Conservation (phyloP, 2,329 filamentous ascomycete species). For the Zymoseptoria crescenta region DNA sequence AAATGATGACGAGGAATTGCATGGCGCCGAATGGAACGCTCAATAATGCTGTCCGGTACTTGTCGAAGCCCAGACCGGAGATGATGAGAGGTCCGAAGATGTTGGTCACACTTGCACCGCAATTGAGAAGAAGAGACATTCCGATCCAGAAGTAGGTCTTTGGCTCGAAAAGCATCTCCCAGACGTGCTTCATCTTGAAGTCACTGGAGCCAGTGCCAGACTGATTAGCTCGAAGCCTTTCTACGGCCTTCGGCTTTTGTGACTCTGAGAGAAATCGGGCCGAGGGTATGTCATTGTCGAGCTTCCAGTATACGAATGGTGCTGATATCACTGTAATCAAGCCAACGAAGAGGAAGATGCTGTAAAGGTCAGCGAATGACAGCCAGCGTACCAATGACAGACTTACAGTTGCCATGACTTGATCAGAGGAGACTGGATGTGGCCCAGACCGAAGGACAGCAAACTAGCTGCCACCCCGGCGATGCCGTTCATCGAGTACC, state of each 20-base stretch:
- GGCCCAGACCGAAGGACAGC: conserved; percentile 17
- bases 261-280: conserved; percentile 41
- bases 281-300: conserved; percentile 52
- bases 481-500: conserved; percentile 22
- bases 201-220: conserved; percentile 40
- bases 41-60: conserved; percentile 50
- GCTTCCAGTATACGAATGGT: conserved; percentile 51
- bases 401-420: conserved; percentile 30
- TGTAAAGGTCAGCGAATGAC: conserved; percentile 7
- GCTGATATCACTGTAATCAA: conserved; percentile 52
- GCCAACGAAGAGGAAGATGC: conserved; percentile 55
- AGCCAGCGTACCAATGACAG: not conserved
- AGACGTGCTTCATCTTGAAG: conserved; percentile 40
- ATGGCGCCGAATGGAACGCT: conserved; percentile 61
- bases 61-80: conserved; percentile 50
- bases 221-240: conserved; percentile 45
- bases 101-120: conserved; percentile 56
- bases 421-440: conserved; percentile 14
- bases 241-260: conserved; percentile 41
- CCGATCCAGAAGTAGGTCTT: conserved; percentile 53
- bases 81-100: conserved; percentile 60
- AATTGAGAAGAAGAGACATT: conserved; percentile 55
- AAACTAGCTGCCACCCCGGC: conserved; percentile 19
- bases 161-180: conserved; percentile 36
- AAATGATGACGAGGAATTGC: conserved; percentile 53